A percentile compares a stretch with the other conserved stretches of the same genome.
These are phyloP conservation scores for Cyberlindnera samutprakarnensis DNA, from an alignment of 805 yeast species.

Conservation along the genomic window DNA sequence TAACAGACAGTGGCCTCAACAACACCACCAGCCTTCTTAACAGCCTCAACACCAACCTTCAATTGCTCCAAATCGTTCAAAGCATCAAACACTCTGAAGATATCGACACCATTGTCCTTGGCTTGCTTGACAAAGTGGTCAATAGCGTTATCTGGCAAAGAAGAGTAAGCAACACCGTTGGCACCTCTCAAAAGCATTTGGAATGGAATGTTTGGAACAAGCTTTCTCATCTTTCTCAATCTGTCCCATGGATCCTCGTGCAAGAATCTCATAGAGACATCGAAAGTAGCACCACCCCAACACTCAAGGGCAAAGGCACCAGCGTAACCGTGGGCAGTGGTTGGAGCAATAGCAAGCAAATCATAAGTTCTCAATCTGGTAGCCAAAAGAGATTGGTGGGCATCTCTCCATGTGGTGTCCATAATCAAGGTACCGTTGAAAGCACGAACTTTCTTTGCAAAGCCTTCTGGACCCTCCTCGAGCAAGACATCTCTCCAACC, in stretches of 20 bases:
- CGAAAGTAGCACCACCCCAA: slow-evolving; percentile 99
- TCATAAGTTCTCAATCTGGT: slow-evolving; percentile 96
- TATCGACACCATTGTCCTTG: slow-evolving; percentile 92
- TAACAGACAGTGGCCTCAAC: slow-evolving; percentile 98
- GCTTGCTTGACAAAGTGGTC: slow-evolving; percentile 96
- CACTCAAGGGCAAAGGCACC: slow-evolving; percentile 96
- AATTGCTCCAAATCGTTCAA: slow-evolving; percentile 94
- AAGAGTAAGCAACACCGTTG: slow-evolving; percentile 97
- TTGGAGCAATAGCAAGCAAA: slow-evolving; percentile 82
- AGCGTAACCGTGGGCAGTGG: slow-evolving; percentile 83
- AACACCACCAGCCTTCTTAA: slow-evolving; percentile 96
- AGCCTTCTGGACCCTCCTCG: slow-evolving; percentile 80
- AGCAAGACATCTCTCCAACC: slow-evolving; percentile 93
- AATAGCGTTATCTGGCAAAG: slow-evolving; percentile 96
- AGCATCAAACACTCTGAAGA: slow-evolving; percentile 97
- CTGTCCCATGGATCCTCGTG: slow-evolving; percentile 99
- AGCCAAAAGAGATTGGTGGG: slow-evolving; percentile 95
- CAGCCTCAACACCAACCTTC: slow-evolving; percentile 97
- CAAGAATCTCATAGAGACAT: slow-evolving; percentile 96
- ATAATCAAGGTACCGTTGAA: slow-evolving; percentile 85
- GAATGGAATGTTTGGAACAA: slow-evolving; percentile 98
- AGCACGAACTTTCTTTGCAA: slow-evolving; percentile 80
- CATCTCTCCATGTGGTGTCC: slow-evolving; percentile 99
- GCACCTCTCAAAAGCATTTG: slow-evolving; percentile 99
- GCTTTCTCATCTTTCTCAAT: slow-evolving; percentile 74